Conservation (phyloP, 2,329 filamentous ascomycete species). For the Leptosphaerulina australis region DNA sequence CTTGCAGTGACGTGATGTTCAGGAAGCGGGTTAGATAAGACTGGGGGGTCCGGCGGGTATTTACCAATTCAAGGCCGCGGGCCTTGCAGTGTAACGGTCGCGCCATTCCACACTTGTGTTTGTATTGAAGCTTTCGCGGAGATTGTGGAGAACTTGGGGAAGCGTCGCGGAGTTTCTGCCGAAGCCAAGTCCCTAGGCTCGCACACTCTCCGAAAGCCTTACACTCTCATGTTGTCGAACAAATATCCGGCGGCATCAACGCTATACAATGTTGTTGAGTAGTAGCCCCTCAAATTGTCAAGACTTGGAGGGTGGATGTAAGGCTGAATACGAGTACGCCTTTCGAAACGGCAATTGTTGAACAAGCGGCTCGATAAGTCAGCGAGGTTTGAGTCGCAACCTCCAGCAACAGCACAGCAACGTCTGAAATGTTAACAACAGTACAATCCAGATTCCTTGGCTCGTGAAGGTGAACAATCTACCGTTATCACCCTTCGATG, state of each 20-base stretch:
- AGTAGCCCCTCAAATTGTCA: not conserved
- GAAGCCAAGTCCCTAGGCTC: slow-evolving; percentile 7
- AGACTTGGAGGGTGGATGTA: not conserved
- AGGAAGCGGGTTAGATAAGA: slow-evolving; percentile 1
- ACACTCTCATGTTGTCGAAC: not conserved
- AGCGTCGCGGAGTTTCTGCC: slow-evolving; percentile 11
- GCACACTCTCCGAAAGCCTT: slow-evolving; percentile 11
- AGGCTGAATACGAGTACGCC: not conserved
- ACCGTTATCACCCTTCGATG: too few relatives aligned
- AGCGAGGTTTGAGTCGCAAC: not conserved
- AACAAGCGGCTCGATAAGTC: not conserved
- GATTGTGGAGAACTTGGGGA: slow-evolving; percentile 18
- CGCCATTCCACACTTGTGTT: slow-evolving; percentile 8
- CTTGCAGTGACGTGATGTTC: slow-evolving; percentile 16
- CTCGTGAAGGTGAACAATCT: too few relatives aligned
- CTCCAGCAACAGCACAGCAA: not conserved
- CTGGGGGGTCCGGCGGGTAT: slow-evolving; percentile 1
- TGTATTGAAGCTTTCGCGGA: slow-evolving; percentile 12
- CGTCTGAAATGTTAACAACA: too few relatives aligned
- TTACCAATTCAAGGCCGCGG: slow-evolving; percentile 4
- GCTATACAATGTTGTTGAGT: not conserved
- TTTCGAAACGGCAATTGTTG: not conserved
- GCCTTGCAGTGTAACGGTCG: slow-evolving; percentile 7
- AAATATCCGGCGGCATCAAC: not conserved
- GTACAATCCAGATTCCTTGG: too few relatives aligned